Evolutionary conservation across 345 rosid species (phyloP).

Genomic region (Garcia nutans): DNA sequence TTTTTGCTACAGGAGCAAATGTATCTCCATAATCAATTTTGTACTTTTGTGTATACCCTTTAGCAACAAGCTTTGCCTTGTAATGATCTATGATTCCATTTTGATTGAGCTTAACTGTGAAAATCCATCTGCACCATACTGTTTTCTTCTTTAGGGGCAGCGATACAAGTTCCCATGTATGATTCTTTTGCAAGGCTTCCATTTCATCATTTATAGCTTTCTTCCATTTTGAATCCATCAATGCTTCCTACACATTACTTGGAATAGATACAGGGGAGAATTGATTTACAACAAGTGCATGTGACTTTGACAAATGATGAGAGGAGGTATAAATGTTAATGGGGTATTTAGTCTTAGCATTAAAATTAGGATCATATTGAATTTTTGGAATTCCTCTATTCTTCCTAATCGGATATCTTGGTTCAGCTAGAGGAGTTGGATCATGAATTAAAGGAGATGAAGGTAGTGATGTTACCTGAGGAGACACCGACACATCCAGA

Average conservation of each 20-base stretch:
- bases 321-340: not conserved
- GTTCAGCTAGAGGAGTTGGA: not conserved
- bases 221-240: not conserved
- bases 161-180: not conserved
- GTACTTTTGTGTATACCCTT: not conserved
- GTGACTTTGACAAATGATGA: not conserved
- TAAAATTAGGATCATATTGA: not conserved
- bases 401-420: not conserved
- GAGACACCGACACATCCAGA: not conserved
- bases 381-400: not conserved
- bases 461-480: not conserved
- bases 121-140: too few species aligned
- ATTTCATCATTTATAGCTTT: conserved; percentile 2
- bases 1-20: not conserved
- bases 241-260: conserved; percentile 5
- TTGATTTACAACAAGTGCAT: conserved; percentile 4
- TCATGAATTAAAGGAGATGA: not conserved
- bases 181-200: not conserved
- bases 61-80: not conserved
- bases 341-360: not conserved
- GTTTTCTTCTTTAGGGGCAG: not conserved
- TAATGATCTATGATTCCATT: not conserved
- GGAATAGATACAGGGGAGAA: conserved; percentile 6
- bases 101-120: not conserved
- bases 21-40: not conserved